Evolutionary conservation across 768 basidiomycete species (phyloP), one percentile per base, ranked within the genome.

Genomic region (Tylopilus sp.): DNA sequence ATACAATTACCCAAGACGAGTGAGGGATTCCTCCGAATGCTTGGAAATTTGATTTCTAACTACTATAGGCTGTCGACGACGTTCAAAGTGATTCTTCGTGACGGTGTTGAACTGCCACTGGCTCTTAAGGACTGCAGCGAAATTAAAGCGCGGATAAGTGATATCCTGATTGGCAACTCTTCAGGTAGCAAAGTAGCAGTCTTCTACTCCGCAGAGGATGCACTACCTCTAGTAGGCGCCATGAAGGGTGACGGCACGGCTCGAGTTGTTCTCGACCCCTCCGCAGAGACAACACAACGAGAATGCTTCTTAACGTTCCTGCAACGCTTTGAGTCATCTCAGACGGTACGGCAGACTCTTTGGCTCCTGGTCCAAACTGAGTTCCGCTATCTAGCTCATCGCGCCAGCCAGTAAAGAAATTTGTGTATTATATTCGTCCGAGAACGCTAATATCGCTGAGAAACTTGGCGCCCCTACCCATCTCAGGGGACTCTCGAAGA

Each of bases 371-470:
- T 37, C 5, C 7, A 16, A 45, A 40, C 50, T 52, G 26, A 48
- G 8, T 55, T 25, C n/a, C 16, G 13, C 45, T 29, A 24, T 46
- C 9, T 55, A 88, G 86, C 86, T 85, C 63, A 72, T 86, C 28
- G 75, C 78, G 8, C 75, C 81, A 57, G 75, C 75, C 22, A 80
- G 79, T 9, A 59, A 66, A 13, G 76, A 78, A 47, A 70, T 82
- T n/a, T 73, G 85, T 26, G 83, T 78, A 4, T 76, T 87, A 55
- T 85, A 80, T 53, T 79, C 83, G 10, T 80, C 84, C 6, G 73
- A 75, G 53, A 82, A 78, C 56, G 50, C 61, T 16, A 58, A 70
- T 19, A 65, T 84, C 16, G 67, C 71, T 19, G 76, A 81, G 53
- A 74, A 76, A 47, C 70, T 87, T 25, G 81, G 78, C 50, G 67